Conservation (phyloP, 192 early-diverging fungal genomes). For the Coemansia interrupta region DNA sequence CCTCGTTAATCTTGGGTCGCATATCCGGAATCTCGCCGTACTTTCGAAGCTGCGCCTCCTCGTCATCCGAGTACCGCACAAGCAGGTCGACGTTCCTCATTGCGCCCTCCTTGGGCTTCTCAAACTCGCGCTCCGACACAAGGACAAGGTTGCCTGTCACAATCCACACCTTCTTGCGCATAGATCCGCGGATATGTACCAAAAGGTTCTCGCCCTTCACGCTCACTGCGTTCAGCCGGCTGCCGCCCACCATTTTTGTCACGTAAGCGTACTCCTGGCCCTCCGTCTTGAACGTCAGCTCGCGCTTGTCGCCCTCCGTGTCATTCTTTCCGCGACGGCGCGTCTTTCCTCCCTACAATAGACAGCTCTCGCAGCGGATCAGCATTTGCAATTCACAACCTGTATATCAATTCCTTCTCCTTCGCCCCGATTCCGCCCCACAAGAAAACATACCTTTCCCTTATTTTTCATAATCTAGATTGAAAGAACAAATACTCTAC, state of each 20-base stretch:
- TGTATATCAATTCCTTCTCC: no score
- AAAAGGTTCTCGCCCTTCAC: slow-evolving; percentile 85
- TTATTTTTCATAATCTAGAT: slow-evolving; percentile 82
- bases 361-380: background rate
- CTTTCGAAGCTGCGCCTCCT: slow-evolving; percentile 86
- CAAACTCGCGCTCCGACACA: slow-evolving; percentile 85
- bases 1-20: slow-evolving; percentile 43
- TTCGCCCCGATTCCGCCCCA: no score
- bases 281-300: slow-evolving; percentile 95
- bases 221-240: slow-evolving; percentile 85
- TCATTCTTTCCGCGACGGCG: slow-evolving; percentile 96
- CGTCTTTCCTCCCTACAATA: slow-evolving; percentile 74
- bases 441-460: slow-evolving; percentile 72
- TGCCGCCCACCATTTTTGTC: slow-evolving; percentile 93
- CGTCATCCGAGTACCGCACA: slow-evolving; percentile 93
- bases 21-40: slow-evolving; percentile 93
- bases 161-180: slow-evolving; percentile 98
- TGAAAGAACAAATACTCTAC: slow-evolving; percentile 2
- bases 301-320: slow-evolving; percentile 90
- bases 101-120: slow-evolving; percentile 71
- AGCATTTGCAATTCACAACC: slow-evolving; percentile 6
- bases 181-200: slow-evolving; percentile 94
- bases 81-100: slow-evolving; percentile 72
- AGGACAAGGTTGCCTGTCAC: slow-evolving; percentile 87
- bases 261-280: slow-evolving; percentile 97